phyloP scores from a whole-genome alignment of 2,329 filamentous ascomycete genomes.

The Exserohilum rostratum region DNA sequence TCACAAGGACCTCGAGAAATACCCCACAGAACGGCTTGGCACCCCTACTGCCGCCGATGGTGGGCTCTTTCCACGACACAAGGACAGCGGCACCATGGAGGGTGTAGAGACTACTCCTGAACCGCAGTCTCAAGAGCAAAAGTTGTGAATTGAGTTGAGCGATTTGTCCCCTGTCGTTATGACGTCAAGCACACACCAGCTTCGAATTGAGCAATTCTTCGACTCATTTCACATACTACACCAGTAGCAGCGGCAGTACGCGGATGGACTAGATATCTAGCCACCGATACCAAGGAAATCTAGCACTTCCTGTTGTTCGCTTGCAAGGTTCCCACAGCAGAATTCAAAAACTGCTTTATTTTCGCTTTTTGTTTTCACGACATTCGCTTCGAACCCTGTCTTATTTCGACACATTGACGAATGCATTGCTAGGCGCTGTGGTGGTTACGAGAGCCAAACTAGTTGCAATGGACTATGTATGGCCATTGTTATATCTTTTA shows the following conservation, averaged over 20 bases:
- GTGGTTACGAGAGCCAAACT: background rate
- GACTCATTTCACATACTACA: background rate
- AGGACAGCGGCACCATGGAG: constrained; percentile 35
- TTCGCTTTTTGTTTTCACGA: constrained; percentile 21
- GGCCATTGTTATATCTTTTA: background rate
- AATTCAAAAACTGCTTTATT: background rate
- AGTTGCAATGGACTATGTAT: background rate
- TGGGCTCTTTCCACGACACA: constrained; percentile 23
- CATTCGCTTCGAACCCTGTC: constrained; percentile 43
- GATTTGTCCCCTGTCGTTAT: background rate
- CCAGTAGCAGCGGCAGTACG: background rate
- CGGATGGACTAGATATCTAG: background rate
- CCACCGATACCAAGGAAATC: background rate
- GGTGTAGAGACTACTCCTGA: constrained; percentile 28
- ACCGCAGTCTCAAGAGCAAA: constrained; percentile 17
- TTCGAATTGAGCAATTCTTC: background rate
- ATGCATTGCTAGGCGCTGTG: constrained; percentile 16
- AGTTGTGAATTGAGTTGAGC: constrained; percentile 13
- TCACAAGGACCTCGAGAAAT: constrained; percentile 57
- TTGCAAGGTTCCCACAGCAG: background rate
- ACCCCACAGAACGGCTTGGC: constrained; percentile 51
- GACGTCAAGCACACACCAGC: background rate
- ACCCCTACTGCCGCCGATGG: constrained; percentile 43
- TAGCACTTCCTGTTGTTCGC: background rate
- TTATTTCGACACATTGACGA: constrained; percentile 33